Percentiles rank a stretch among this genome's conserved stretches.
These are phyloP conservation scores for Zanthoxylum bungeanum DNA, from an alignment of 345 rosid species.

Conservation along the genomic window DNA sequence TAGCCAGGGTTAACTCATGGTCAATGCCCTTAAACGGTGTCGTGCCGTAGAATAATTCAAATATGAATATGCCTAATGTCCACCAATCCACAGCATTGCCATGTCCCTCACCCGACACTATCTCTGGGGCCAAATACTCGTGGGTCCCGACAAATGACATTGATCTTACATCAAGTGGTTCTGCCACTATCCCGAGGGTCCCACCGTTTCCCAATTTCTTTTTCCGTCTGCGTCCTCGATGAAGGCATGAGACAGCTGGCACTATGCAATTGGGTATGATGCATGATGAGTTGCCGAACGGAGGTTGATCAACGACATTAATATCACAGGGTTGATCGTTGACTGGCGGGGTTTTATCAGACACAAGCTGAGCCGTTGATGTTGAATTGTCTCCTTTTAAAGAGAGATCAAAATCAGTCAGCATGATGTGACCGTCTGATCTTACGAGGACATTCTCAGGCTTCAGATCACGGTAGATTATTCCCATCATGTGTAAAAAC, in stretches of 20 bases:
- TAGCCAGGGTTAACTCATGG: conserved; percentile 55
- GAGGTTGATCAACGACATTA: conserved; percentile 4
- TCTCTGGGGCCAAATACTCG: conserved; percentile 69
- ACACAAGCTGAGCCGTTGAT: conserved; percentile 40
- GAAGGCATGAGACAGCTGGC: conserved; percentile 52
- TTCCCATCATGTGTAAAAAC: conserved; percentile 66
- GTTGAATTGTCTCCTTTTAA: conserved; percentile 39
- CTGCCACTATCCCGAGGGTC: conserved; percentile 46
- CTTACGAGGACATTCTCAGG: conserved; percentile 67
- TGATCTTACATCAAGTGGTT: conserved; percentile 56
- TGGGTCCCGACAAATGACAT: conserved; percentile 71
- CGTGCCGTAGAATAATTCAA: conserved; percentile 48
- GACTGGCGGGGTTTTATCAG: conserved; percentile 12
- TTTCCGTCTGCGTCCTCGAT: conserved; percentile 29
- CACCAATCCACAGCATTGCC: conserved; percentile 77
- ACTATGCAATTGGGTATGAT: conserved; percentile 55
- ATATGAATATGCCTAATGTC: conserved; percentile 62
- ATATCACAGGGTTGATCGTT: background rate
- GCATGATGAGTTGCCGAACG: conserved; percentile 40
- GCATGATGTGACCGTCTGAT: conserved; percentile 64
- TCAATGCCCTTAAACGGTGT: conserved; percentile 60
- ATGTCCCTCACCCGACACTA: conserved; percentile 60
- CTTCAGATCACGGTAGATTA: conserved; percentile 61
- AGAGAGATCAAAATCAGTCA: conserved; percentile 68
- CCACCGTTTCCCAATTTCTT: conserved; percentile 27